phyloP scores from a whole-genome alignment of 1,139 yeast species.

The Kazachstania sp. region DNA sequence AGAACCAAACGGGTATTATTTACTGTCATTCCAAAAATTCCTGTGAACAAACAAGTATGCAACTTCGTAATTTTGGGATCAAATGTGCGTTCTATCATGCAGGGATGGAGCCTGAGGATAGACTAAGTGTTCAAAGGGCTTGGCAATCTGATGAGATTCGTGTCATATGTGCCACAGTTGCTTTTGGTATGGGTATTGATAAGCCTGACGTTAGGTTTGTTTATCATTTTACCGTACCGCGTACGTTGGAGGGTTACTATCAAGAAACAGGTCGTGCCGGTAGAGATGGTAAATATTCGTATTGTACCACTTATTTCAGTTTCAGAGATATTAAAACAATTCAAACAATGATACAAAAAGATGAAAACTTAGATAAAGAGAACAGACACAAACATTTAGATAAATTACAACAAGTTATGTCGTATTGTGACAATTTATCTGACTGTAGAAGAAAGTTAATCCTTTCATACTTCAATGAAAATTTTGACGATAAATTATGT shows the following conservation, averaged over 20 bases:
- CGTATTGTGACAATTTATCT: slow-evolving; percentile 82
- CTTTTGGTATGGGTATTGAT: slow-evolving; percentile 98
- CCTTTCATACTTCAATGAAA: slow-evolving; percentile 80
- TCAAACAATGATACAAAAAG: slow-evolving; percentile 70
- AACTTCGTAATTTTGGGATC: slow-evolving; percentile 52
- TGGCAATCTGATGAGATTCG: slow-evolving; percentile 75
- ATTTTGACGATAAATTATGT: slow-evolving; percentile 61
- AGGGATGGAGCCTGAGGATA: slow-evolving; percentile 74
- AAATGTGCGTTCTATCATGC: slow-evolving; percentile 81
- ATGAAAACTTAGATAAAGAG: slow-evolving; percentile 52
- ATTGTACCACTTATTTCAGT: slow-evolving; percentile 73
- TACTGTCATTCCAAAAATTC: slow-evolving; percentile 87
- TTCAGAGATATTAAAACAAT: slow-evolving; percentile 69
- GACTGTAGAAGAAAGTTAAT: slow-evolving; percentile 90
- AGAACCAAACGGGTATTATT: slow-evolving; percentile 71
- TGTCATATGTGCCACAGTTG: slow-evolving; percentile 92
- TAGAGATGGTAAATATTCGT: slow-evolving; percentile 76
- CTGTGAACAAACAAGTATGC: slow-evolving; percentile 74
- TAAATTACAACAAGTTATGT: slow-evolving; percentile 74
- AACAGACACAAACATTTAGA: slow-evolving; percentile 72
- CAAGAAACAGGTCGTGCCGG: slow-evolving; percentile 99
- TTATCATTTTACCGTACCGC: slow-evolving; percentile 79
- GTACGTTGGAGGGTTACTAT: slow-evolving; percentile 89
- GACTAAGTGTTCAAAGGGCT: slow-evolving; percentile 56
- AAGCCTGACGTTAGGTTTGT: slow-evolving; percentile 92